Evolutionary conservation across 495 filamentous ascomycete species (phyloP).

Genomic region (Platismatia glauca): DNA sequence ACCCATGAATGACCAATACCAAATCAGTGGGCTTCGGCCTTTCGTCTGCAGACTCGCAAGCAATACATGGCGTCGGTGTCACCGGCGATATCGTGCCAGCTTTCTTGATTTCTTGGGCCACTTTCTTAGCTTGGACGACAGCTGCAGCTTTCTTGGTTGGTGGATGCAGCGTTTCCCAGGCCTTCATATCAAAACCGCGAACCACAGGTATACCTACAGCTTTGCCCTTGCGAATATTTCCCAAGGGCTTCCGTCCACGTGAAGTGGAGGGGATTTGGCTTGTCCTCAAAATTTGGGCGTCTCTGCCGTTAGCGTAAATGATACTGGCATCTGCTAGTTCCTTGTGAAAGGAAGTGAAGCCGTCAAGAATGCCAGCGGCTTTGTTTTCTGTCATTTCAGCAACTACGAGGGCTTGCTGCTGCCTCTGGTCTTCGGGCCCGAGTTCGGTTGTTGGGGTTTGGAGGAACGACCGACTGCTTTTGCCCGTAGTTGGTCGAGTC

Average conservation of each 20-base stretch:
- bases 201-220: slow-evolving; percentile 79
- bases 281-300: slow-evolving; percentile 73
- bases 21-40: slow-evolving; percentile 74
- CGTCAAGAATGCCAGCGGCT: slow-evolving; percentile 34
- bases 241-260: slow-evolving; percentile 65
- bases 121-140: slow-evolving; percentile 19
- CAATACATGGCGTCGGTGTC: slow-evolving; percentile 35
- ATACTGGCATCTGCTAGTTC: slow-evolving; percentile 61
- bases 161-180: slow-evolving; percentile 70
- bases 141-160: slow-evolving; percentile 38
- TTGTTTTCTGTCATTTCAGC: slow-evolving; percentile 30
- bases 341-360: slow-evolving; percentile 24
- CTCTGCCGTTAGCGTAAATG: slow-evolving; percentile 65
- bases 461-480: slow-evolving; percentile 18
- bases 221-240: slow-evolving; percentile 73
- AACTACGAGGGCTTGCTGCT: slow-evolving; percentile 15
- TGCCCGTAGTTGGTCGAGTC: slow-evolving; percentile 27
- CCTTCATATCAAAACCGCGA: slow-evolving; percentile 69
- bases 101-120: slow-evolving; percentile 14
- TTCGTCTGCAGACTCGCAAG: slow-evolving; percentile 50
- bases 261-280: slow-evolving; percentile 72
- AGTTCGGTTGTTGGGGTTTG: slow-evolving; percentile 14
- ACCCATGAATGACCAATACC: slow-evolving; percentile 75
- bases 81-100: slow-evolving; percentile 15
- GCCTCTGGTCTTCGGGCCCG: slow-evolving; percentile 13